Conservation (phyloP, 257 asterid species). For the Paulownia fortunei region DNA sequence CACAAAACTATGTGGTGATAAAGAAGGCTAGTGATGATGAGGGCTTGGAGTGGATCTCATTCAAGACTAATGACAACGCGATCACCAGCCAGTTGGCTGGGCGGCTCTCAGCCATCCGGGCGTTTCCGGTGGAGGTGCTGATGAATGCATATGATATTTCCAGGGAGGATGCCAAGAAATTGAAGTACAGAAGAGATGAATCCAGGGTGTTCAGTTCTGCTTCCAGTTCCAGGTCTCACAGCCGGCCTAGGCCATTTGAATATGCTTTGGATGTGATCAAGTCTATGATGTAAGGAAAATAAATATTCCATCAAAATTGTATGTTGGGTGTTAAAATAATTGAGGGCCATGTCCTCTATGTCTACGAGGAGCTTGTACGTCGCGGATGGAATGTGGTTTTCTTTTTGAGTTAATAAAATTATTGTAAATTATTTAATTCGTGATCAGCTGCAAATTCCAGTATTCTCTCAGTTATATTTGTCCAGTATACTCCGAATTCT, state of each 20-base stretch:
- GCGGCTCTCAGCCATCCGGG: constrained; percentile 49
- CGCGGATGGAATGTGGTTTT: neutral
- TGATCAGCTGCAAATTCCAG: neutral
- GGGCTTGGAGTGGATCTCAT: constrained; percentile 64
- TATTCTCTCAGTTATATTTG: neutral
- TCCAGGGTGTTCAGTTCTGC: constrained; percentile 39
- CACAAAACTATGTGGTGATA: constrained; percentile 56
- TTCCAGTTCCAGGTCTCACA: constrained; percentile 20
- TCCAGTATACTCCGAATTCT: too few species aligned
- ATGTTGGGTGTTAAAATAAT: constrained; percentile 25
- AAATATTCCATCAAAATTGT: neutral
- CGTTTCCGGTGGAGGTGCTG: constrained; percentile 66
- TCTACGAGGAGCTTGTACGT: constrained; percentile 9
- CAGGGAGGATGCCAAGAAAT: constrained; percentile 44
- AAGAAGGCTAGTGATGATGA: constrained; percentile 51
- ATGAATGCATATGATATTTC: constrained; percentile 47
- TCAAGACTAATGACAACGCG: constrained; percentile 68
- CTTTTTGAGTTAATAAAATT: constrained; percentile 14
- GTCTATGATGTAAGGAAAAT: constrained; percentile 29
- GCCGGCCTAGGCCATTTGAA: constrained; percentile 38
- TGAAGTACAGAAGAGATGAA: constrained; percentile 64
- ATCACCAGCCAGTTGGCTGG: constrained; percentile 53
- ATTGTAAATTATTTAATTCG: neutral
- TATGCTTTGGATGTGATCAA: constrained; percentile 46
- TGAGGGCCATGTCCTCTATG: neutral